Evolutionary conservation across 495 filamentous ascomycete species (phyloP).

Genomic region (Daldinia loculata): DNA sequence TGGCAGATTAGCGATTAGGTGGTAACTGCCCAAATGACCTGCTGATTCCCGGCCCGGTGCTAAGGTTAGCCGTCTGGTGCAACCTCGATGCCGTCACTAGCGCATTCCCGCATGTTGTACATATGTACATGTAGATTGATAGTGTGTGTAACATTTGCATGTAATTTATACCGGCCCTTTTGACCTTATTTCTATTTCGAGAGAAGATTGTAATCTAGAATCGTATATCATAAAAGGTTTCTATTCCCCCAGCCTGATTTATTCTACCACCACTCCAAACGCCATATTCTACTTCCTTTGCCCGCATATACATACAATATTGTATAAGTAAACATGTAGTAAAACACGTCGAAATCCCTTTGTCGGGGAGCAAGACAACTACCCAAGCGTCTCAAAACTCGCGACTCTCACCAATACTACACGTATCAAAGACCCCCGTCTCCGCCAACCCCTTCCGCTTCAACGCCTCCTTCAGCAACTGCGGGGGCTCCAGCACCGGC

Average conservation of each 20-base stretch:
- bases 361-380: too few species aligned
- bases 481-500: conserved; percentile 84
- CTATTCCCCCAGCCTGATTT: neutral
- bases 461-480: conserved; percentile 78
- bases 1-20: neutral
- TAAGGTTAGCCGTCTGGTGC: conserved; percentile 4
- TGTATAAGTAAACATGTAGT: neutral
- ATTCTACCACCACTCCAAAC: neutral
- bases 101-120: neutral
- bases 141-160: neutral
- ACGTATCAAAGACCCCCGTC: conserved; percentile 85
- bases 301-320: neutral
- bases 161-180: neutral
- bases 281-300: neutral
- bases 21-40: neutral
- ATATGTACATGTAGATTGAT: neutral
- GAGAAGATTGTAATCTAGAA: conserved; percentile 10
- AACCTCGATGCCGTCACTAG: conserved; percentile 10
- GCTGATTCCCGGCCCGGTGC: conserved; percentile 2
- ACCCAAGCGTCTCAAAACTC: conserved; percentile 63
- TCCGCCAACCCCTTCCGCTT: conserved; percentile 72
- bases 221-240: neutral
- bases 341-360: neutral
- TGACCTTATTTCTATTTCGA: neutral
- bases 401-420: conserved; percentile 85